These are phyloP conservation scores for Fusarium coicis DNA, from an alignment of 2,329 filamentous ascomycete species.

Conservation along the genomic window DNA sequence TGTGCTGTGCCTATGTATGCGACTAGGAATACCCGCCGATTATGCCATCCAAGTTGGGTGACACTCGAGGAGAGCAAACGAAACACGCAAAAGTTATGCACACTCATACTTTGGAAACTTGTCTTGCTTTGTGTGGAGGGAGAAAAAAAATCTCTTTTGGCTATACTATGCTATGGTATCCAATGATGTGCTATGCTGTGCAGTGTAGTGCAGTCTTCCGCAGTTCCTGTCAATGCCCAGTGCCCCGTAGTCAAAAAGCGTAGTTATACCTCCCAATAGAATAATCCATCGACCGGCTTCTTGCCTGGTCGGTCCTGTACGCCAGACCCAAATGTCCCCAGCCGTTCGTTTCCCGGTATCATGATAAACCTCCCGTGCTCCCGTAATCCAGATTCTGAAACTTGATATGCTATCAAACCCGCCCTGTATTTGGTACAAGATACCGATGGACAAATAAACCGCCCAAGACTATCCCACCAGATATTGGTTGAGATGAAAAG, in stretches of 20 bases:
- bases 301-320: slow-evolving; percentile 43
- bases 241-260: slow-evolving; percentile 37
- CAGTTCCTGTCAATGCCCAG: slow-evolving; percentile 41
- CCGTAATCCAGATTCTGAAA: slow-evolving; percentile 51
- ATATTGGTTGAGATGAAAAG: slow-evolving; percentile 30
- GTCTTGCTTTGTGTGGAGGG: slow-evolving; percentile 37
- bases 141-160: slow-evolving; percentile 40
- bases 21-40: neutral
- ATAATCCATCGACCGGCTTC: slow-evolving; percentile 40
- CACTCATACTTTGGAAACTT: slow-evolving; percentile 10
- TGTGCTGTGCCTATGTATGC: neutral
- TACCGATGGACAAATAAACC: slow-evolving; percentile 41
- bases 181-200: slow-evolving; percentile 44
- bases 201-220: slow-evolving; percentile 45
- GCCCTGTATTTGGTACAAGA: slow-evolving; percentile 48
- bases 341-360: slow-evolving; percentile 48
- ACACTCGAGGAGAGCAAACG: slow-evolving; percentile 1
- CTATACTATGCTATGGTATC: slow-evolving; percentile 45
- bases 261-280: slow-evolving; percentile 38
- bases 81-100: slow-evolving; percentile 20
- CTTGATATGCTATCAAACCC: slow-evolving; percentile 48
- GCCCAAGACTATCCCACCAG: slow-evolving; percentile 35
- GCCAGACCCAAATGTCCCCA: slow-evolving; percentile 40
- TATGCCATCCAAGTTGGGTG: slow-evolving; percentile 5
- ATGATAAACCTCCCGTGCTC: slow-evolving; percentile 46